phyloP scores from a whole-genome alignment of 306 rosid genomes.

The Glycine latifolia region DNA sequence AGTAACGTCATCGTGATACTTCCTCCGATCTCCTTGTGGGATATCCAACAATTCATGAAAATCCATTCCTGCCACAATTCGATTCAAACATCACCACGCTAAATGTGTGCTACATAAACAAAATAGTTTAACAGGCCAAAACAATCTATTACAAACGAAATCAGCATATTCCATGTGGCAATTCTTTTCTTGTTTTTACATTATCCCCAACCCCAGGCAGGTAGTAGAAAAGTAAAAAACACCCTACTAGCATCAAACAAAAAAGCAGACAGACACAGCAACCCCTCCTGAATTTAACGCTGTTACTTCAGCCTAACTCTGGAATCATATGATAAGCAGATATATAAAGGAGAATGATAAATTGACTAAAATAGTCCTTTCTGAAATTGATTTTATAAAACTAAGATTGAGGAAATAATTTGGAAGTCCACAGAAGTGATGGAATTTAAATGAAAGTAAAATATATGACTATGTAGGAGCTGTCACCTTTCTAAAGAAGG shows the following conservation, averaged over 20 bases:
- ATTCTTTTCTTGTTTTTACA: neutral
- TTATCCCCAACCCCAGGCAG: conserved; percentile 25
- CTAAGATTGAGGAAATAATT: conserved; percentile 11
- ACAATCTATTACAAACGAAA: conserved; percentile 27
- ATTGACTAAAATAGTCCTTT: conserved; percentile 34
- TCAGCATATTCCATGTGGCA: conserved; percentile 25
- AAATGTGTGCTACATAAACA: neutral
- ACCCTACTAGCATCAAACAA: conserved; percentile 1
- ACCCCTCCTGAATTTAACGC: conserved; percentile 16
- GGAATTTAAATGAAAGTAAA: conserved; percentile 12
- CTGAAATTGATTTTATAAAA: conserved; percentile 30
- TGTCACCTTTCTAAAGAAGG: conserved; percentile 21
- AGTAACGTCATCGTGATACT: conserved; percentile 98
- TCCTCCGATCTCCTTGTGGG: conserved; percentile 97
- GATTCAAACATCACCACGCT: conserved; percentile 41
- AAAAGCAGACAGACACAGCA: conserved; percentile 4
- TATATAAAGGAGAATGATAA: conserved; percentile 8
- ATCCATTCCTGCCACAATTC: conserved; percentile 79
- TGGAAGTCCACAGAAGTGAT: neutral
- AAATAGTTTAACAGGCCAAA: neutral
- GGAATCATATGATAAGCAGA: conserved; percentile 13
- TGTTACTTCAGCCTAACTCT: conserved; percentile 22
- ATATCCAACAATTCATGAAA: conserved; percentile 96
- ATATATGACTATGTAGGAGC: neutral
- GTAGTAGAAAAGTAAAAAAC: neutral